Evolutionary conservation across 805 yeast genomes (phyloP), one percentile per base, ranked within the genome.

Genomic region (Cyberlindnera nakhonratchasimensis): DNA sequence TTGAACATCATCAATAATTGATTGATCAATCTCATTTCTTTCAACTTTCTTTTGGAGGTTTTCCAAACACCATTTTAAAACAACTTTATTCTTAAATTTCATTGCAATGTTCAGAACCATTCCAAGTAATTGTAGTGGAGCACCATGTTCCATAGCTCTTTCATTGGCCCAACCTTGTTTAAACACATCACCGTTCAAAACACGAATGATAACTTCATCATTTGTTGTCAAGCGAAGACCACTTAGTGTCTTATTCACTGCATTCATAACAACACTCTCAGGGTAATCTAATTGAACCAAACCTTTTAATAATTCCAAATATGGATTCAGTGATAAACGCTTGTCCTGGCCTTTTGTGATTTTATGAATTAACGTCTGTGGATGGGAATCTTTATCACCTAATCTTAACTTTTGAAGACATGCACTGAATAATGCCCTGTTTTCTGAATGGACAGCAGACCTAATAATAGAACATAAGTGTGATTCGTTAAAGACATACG

Each of bases 61-160:
- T 5, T 23, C 29, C 16, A 49, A 20, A 36, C 51, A 46, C 54
- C 54, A 50, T 10, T 42, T 39, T 17, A 47, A 2, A n/a, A 54
- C 7, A 2, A 24, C 16, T 2, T 24, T 22, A 24, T 48, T 48
- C 10, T 36, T 32, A 11, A 37, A 40, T 13, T 30, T 40, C 20
- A 43, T 30, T 3, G 47, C 53, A 21, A 43, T 25, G 13, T 36
- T 38, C 26, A 41, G 9, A 1, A 47, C 22, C 6, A 34, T 30
- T 16, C 48, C 42, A 8, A 52, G 14, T 8, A 52, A n/a, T 9
- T 42, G 40, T n/a, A 43, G 3, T 19, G 58, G 54, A 13, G 45
- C 21, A 1, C 17, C 9, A 18, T 18, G 4, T 7, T 38, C 34
- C 37, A 48, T 30, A 2, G 44, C 31, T 7, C 17, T 21, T 8